Evolutionary conservation across 371 early-diverging fungal genomes (phyloP).

Genomic region (Mortierella sp.): DNA sequence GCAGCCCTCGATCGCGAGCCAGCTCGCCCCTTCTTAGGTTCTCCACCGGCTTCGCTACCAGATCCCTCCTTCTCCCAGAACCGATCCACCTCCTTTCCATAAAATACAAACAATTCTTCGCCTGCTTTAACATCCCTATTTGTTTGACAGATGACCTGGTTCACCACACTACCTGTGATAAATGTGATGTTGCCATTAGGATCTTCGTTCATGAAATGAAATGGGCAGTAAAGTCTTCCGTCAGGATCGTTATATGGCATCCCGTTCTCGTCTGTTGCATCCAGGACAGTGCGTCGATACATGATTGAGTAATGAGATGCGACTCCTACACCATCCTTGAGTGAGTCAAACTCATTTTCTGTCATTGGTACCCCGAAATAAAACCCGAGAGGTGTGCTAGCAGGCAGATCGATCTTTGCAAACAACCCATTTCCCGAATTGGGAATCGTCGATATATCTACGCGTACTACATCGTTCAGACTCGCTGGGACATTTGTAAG

Average conservation of each 20-base stretch:
- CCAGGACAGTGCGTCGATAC: slow-evolving; percentile 86
- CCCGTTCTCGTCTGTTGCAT: slow-evolving; percentile 86
- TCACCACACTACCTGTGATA: slow-evolving; percentile 77
- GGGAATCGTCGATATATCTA: slow-evolving; percentile 72
- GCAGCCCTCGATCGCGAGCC: slow-evolving; percentile 47
- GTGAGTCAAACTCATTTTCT: slow-evolving; percentile 88
- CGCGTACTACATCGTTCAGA: slow-evolving; percentile 73
- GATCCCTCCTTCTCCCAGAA: slow-evolving; percentile 44
- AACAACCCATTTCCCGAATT: slow-evolving; percentile 83
- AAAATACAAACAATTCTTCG: slow-evolving; percentile 87
- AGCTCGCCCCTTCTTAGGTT: slow-evolving; percentile 20
- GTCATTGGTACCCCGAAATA: slow-evolving; percentile 96
- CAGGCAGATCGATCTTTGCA: slow-evolving; percentile 80
- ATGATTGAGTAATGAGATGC: slow-evolving; percentile 86
- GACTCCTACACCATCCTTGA: slow-evolving; percentile 83
- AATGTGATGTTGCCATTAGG: slow-evolving; percentile 75
- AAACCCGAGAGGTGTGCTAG: slow-evolving; percentile 82
- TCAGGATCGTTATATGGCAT: slow-evolving; percentile 75
- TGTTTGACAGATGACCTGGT: slow-evolving; percentile 86
- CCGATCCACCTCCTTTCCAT: slow-evolving; percentile 73
- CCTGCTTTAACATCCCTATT: slow-evolving; percentile 73
- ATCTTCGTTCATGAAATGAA: slow-evolving; percentile 89
- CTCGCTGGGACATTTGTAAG: slow-evolving; percentile 63
- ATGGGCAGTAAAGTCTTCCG: slow-evolving; percentile 82
- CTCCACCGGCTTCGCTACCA: slow-evolving; percentile 14